These are phyloP conservation scores for Ceratobasidium sp. DNA, from an alignment of 1,284 basidiomycete species.

Conservation along the genomic window DNA sequence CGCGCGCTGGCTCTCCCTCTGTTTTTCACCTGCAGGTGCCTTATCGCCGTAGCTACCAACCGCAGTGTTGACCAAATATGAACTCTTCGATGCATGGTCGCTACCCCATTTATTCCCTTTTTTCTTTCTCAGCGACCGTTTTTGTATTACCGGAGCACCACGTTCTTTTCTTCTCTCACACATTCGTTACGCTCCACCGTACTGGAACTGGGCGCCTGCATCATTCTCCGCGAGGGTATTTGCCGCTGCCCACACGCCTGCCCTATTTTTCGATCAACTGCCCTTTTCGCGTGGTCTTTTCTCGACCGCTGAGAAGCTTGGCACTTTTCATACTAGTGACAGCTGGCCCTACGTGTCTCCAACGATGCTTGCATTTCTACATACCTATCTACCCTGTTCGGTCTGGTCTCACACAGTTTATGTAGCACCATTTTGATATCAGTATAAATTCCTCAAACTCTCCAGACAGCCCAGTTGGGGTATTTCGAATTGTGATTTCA, in stretches of 20 bases:
- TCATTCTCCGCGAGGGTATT: slow-evolving; percentile 11
- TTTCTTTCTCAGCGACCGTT: slow-evolving; percentile 1
- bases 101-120: neutral
- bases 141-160: slow-evolving; percentile 26
- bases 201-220: slow-evolving; percentile 33
- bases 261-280: neutral
- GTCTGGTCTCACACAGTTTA: slow-evolving; percentile 29
- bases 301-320: slow-evolving; percentile 12
- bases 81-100: slow-evolving; percentile 18
- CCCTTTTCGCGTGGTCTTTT: slow-evolving; percentile 16
- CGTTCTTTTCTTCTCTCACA: neutral
- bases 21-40: slow-evolving; percentile 29
- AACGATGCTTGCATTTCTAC: slow-evolving; percentile 25
- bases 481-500: slow-evolving; percentile 15
- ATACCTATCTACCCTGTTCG: slow-evolving; percentile 33
- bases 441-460: slow-evolving; percentile 37
- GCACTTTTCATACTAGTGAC: neutral
- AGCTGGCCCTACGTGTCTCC: slow-evolving; percentile 16
- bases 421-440: slow-evolving; percentile 43
- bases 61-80: slow-evolving; percentile 30
- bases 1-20: slow-evolving; percentile 9
- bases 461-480: neutral
- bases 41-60: slow-evolving; percentile 29
- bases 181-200: slow-evolving; percentile 15
- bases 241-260: slow-evolving; percentile 22